phyloP scores from a whole-genome alignment of 768 basidiomycete species.

The Amanita jacksonii region DNA sequence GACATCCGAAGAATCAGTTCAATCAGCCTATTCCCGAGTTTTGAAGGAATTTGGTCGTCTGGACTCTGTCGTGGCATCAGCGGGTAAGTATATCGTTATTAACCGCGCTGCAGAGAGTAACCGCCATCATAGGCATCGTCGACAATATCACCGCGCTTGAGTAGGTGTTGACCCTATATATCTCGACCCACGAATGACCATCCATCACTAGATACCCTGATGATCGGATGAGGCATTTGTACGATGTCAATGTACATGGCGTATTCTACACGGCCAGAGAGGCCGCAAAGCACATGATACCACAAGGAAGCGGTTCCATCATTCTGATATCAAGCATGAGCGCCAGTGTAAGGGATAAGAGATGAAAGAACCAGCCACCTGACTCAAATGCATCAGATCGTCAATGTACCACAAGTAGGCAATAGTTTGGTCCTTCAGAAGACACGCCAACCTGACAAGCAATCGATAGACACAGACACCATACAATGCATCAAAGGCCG shows the following conservation, averaged over 20 bases:
- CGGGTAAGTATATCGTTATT: constrained; percentile 38
- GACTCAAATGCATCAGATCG: constrained; percentile 38
- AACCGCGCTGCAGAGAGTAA: not conserved
- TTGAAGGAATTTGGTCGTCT: constrained; percentile 59
- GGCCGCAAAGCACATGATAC: constrained; percentile 87
- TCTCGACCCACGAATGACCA: not conserved
- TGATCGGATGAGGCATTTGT: constrained; percentile 73
- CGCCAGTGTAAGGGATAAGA: constrained; percentile 47
- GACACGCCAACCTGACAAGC: not conserved
- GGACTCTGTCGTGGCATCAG: constrained; percentile 82
- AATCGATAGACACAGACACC: constrained; percentile 69
- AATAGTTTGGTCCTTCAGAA: not conserved
- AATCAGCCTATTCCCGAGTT: constrained; percentile 58
- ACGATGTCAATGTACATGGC: constrained; percentile 92
- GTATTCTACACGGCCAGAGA: constrained; percentile 95
- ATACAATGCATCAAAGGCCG: constrained; percentile 94
- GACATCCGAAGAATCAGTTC: constrained; percentile 69
- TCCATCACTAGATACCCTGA: constrained; percentile 61
- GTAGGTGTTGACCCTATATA: constrained; percentile 29
- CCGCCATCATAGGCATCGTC: constrained; percentile 49
- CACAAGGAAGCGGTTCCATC: constrained; percentile 68
- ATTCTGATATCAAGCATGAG: constrained; percentile 89
- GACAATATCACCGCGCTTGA: constrained; percentile 86
- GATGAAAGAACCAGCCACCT: constrained; percentile 8
- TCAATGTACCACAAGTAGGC: constrained; percentile 79